phyloP scores from a whole-genome alignment of 2,329 filamentous ascomycete genomes.

The Falciphora oryzae region DNA sequence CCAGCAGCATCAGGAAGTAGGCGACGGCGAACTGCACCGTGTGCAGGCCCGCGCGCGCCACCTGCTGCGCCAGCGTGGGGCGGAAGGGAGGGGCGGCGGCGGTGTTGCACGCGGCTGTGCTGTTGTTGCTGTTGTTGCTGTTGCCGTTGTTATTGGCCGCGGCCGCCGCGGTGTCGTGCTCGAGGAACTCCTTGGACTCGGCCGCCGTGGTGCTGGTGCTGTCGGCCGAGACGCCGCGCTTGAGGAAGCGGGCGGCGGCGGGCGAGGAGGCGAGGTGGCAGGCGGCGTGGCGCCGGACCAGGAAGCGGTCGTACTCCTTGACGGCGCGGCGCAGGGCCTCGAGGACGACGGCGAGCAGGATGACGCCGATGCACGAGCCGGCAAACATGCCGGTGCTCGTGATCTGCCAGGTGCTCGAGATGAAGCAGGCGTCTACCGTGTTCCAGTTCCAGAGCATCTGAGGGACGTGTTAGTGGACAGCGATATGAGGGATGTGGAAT shows the following conservation, averaged over 20 bases:
- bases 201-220: not conserved
- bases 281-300: conserved; percentile 46
- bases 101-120: too few species aligned
- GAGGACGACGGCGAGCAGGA: conserved; percentile 64
- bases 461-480: too few species aligned
- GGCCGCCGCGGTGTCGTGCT: too few species aligned
- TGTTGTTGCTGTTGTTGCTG: not conserved
- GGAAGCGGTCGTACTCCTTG: conserved; percentile 67
- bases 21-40: conserved; percentile 67
- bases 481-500: conserved; percentile 7
- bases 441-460: conserved; percentile 81
- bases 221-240: too few species aligned
- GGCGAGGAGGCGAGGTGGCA: conserved; percentile 11
- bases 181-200: too few species aligned
- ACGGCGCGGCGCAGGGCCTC: conserved; percentile 65
- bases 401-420: conserved; percentile 64
- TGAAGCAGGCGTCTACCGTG: conserved; percentile 67
- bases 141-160: not conserved
- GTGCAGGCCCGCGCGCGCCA: conserved; percentile 60
- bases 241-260: not conserved
- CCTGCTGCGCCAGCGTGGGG: conserved; percentile 60
- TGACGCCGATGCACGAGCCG: conserved; percentile 71
- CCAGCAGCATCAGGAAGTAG: conserved; percentile 70
- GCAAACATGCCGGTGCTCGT: conserved; percentile 67
- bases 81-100: conserved; percentile 29